Conservation (phyloP, 1,284 basidiomycete genomes). For the Irpex sp. region DNA sequence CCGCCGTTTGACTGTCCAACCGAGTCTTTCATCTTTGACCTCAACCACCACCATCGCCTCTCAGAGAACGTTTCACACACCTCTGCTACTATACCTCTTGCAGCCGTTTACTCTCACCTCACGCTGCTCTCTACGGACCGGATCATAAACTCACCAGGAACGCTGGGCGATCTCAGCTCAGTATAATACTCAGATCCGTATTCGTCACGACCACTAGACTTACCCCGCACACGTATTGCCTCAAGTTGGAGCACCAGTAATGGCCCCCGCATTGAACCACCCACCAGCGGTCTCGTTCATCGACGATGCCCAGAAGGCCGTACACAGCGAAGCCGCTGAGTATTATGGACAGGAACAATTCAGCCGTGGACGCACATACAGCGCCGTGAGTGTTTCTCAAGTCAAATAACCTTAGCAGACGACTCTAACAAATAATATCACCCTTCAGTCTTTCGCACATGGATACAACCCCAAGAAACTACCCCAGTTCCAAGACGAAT, state of each 20-base stretch:
- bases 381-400: slow-evolving; percentile 48
- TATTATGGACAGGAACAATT: slow-evolving; percentile 78
- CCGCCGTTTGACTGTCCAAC: not conserved
- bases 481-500: slow-evolving; percentile 71
- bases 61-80: not conserved
- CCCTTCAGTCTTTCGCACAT: slow-evolving; percentile 25
- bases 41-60: not conserved
- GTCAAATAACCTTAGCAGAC: not conserved
- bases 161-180: not conserved
- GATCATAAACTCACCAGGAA: not conserved
- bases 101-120: not conserved
- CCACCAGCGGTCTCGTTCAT: slow-evolving; percentile 61
- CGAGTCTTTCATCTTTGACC: not conserved
- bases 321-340: slow-evolving; percentile 67
- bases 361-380: slow-evolving; percentile 80
- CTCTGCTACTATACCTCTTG: not conserved
- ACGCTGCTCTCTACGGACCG: not conserved
- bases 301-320: slow-evolving; percentile 51
- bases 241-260: slow-evolving; percentile 10
- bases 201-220: not conserved
- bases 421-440: not conserved
- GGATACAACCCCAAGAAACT: slow-evolving; percentile 57
- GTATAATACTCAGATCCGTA: not conserved
- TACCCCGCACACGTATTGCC: not conserved
- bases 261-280: slow-evolving; percentile 39